Evolutionary conservation across 768 basidiomycete genomes (phyloP).

Genomic region (Asterophora parasitica): DNA sequence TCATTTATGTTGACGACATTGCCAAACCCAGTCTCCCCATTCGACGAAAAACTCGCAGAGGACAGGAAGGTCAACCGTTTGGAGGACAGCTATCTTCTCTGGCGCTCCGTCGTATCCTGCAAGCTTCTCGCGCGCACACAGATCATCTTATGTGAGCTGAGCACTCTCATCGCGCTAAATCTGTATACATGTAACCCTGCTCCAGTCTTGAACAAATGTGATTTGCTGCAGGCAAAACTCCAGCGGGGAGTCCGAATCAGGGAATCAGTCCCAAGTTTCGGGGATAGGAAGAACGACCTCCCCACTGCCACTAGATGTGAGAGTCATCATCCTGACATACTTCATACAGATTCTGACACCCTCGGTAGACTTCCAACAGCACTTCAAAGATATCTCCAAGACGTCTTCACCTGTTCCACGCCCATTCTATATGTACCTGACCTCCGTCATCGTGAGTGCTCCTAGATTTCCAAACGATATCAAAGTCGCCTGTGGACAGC

Average conservation of each 20-base stretch:
- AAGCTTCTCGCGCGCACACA: constrained; percentile 59
- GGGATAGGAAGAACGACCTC: constrained; percentile 67
- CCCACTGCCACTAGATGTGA: constrained; percentile 66
- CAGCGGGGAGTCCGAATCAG: constrained; percentile 60
- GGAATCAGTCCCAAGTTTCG: constrained; percentile 70
- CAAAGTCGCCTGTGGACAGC: constrained; percentile 3
- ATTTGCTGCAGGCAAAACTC: constrained; percentile 69
- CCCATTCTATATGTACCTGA: constrained; percentile 68
- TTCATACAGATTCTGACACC: constrained; percentile 4
- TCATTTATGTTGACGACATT: constrained; percentile 13
- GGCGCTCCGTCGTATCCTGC: constrained; percentile 69
- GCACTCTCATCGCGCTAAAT: constrained; percentile 9
- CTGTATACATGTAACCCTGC: not conserved
- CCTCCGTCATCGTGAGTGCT: constrained; percentile 67
- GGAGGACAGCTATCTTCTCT: constrained; percentile 72
- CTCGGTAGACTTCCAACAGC: constrained; percentile 65
- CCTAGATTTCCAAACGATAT: not conserved
- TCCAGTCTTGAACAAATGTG: constrained; percentile 63
- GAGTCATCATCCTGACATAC: constrained; percentile 19
- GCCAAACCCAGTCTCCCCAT: constrained; percentile 56
- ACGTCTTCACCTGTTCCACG: constrained; percentile 59
- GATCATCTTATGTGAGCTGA: constrained; percentile 43
- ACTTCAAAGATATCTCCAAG: constrained; percentile 72
- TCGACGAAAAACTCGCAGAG: constrained; percentile 75
- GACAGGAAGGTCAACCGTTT: constrained; percentile 65